A percentile compares a stretch with the other conserved stretches of the same genome.
These are phyloP conservation scores for Podaxis pistillaris DNA, from an alignment of 768 basidiomycete species.

Conservation along the genomic window DNA sequence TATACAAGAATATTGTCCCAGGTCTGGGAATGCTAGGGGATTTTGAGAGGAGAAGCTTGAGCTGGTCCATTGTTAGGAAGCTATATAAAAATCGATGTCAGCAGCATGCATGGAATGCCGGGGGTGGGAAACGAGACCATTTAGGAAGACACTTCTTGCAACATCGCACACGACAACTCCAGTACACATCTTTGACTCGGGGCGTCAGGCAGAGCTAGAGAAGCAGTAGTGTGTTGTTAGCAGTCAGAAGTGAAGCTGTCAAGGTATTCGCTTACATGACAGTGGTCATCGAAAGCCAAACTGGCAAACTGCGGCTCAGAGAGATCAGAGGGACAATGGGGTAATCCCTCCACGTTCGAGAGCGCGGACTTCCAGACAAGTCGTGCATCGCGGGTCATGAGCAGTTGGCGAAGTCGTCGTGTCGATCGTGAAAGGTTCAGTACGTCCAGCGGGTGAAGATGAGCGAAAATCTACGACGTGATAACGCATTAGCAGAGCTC, in stretches of 20 bases:
- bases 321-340: slow-evolving; percentile 42
- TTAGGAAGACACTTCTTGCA: slow-evolving; percentile 33
- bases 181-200: slow-evolving; percentile 31
- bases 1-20: slow-evolving; percentile 30
- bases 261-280: slow-evolving; percentile 35
- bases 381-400: slow-evolving; percentile 31
- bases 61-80: slow-evolving; percentile 28
- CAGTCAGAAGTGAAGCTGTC: background rate
- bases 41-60: slow-evolving; percentile 25
- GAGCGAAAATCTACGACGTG: slow-evolving; percentile 37
- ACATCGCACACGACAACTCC: slow-evolving; percentile 36
- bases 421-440: slow-evolving; percentile 44
- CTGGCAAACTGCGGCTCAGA: slow-evolving; percentile 42
- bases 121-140: slow-evolving; percentile 22
- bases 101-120: background rate
- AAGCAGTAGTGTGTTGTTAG: slow-evolving; percentile 1
- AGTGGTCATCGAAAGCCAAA: slow-evolving; percentile 43
- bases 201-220: slow-evolving; percentile 31
- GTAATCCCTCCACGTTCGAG: slow-evolving; percentile 33
- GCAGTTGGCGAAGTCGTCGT: slow-evolving; percentile 36
- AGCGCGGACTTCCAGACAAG: slow-evolving; percentile 38
- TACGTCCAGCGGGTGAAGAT: slow-evolving; percentile 44
- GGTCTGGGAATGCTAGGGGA: slow-evolving; percentile 24
- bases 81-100: slow-evolving; percentile 17
- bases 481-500: background rate